phyloP scores from a whole-genome alignment of 495 filamentous ascomycete genomes.

The Thozetella sp. region DNA sequence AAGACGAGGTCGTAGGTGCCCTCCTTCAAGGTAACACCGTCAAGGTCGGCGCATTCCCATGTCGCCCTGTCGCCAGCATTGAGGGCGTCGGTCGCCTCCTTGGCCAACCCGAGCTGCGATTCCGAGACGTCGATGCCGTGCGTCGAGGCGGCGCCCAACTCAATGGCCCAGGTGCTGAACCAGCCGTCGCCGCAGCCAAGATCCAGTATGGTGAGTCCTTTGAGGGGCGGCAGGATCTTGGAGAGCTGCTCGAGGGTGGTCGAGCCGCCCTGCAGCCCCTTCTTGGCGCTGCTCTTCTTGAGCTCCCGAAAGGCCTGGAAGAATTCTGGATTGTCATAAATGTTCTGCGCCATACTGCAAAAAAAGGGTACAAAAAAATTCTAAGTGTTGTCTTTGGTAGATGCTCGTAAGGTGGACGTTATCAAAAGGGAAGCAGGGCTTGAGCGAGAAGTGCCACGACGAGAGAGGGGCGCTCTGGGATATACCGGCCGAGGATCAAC shows the following conservation, averaged over 20 bases:
- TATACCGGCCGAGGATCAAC: too few relatives aligned
- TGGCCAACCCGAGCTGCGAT: constrained; percentile 25
- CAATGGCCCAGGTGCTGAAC: constrained; percentile 27
- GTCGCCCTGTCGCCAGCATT: constrained; percentile 17
- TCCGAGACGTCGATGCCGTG: constrained; percentile 30
- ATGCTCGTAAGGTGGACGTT: too few relatives aligned
- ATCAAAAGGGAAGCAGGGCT: too few relatives aligned
- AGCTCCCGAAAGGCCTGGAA: constrained; percentile 9
- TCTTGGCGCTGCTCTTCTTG: constrained; percentile 15
- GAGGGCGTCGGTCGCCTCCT: constrained; percentile 12
- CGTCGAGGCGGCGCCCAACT: constrained; percentile 18
- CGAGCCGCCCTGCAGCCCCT: constrained; percentile 24
- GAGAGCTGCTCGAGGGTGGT: constrained; percentile 20
- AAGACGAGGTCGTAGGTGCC: constrained; percentile 24
- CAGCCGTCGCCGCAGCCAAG: constrained; percentile 35
- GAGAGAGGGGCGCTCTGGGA: too few relatives aligned
- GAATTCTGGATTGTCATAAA: constrained; percentile 30
- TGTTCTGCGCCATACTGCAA: constrained; percentile 27
- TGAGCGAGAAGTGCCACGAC: too few relatives aligned
- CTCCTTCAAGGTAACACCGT: constrained; percentile 18
- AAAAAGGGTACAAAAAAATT: too few relatives aligned
- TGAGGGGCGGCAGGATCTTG: constrained; percentile 25
- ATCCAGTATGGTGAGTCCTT: constrained; percentile 22
- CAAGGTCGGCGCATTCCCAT: constrained; percentile 26
- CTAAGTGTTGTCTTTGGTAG: too few relatives aligned